A percentile compares a stretch with the other conserved stretches of the same genome.
phyloP scores from a whole-genome alignment of 2,329 filamentous ascomycete species.

The Apiospora rasikravindrae region DNA sequence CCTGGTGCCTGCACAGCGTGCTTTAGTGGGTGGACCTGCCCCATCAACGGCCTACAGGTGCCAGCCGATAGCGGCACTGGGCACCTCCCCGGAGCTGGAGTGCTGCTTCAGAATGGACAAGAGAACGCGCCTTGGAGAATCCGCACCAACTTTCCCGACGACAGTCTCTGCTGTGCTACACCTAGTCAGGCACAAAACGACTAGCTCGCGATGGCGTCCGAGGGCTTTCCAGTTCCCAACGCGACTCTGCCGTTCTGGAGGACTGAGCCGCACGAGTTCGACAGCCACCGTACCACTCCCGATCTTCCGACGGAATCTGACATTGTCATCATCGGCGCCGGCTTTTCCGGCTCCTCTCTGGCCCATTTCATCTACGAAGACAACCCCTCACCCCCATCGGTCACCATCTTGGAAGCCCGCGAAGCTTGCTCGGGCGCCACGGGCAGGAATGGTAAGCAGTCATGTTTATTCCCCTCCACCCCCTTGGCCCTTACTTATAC shows the following conservation, averaged over 20 bases:
- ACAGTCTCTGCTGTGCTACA: background rate
- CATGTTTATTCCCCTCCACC: constrained; percentile 42
- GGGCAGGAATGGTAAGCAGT: constrained; percentile 32
- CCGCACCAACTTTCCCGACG: no score
- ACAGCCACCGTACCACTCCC: constrained; percentile 55
- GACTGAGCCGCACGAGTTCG: constrained; percentile 54
- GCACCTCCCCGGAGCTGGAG: background rate
- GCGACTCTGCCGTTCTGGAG: constrained; percentile 59
- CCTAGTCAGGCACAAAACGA: background rate
- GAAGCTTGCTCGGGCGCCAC: constrained; percentile 38
- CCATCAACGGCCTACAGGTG: background rate
- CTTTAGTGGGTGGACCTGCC: background rate
- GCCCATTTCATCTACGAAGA: constrained; percentile 52
- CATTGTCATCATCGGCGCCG: constrained; percentile 59
- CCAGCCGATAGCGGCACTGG: background rate
- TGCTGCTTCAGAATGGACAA: background rate
- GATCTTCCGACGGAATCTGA: constrained; percentile 53
- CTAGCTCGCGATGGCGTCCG: background rate
- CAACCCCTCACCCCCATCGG: constrained; percentile 28
- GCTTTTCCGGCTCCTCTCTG: constrained; percentile 56
- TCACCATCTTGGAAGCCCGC: constrained; percentile 36
- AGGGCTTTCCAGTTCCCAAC: constrained; percentile 32
- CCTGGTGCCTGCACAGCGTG: background rate
- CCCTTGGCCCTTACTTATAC: constrained; percentile 24
- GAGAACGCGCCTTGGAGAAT: background rate